Evolutionary conservation across 371 early-diverging fungal genomes (phyloP).

Genomic region (Mucor saturninus): DNA sequence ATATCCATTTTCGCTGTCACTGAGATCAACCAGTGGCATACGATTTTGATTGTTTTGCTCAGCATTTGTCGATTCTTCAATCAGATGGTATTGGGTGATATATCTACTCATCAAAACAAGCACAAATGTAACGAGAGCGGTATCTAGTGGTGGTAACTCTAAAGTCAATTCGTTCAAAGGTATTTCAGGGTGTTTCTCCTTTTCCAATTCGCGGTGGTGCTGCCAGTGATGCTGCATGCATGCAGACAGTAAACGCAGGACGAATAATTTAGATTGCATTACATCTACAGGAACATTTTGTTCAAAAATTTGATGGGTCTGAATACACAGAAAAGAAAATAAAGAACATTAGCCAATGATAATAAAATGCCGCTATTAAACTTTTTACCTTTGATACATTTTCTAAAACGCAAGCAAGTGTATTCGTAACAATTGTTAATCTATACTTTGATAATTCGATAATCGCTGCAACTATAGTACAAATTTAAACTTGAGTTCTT

Average conservation of each 20-base stretch:
- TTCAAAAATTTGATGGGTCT: constrained; percentile 48
- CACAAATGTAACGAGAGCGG: constrained; percentile 68
- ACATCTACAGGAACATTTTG: constrained; percentile 65
- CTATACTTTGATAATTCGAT: constrained; percentile 69
- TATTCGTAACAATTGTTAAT: constrained; percentile 59
- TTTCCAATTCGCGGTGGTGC: constrained; percentile 22
- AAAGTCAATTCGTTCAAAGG: constrained; percentile 17
- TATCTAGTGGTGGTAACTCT: constrained; percentile 68
- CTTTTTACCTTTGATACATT: constrained; percentile 64
- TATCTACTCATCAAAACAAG: constrained; percentile 68
- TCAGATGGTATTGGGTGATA: constrained; percentile 56
- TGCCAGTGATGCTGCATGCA: constrained; percentile 79
- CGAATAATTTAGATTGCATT: constrained; percentile 77
- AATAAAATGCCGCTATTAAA: not conserved
- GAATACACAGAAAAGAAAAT: not conserved
- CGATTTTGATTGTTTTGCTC: constrained; percentile 12
- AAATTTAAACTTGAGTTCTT: not conserved
- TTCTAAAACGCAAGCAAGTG: constrained; percentile 64
- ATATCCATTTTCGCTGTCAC: constrained; percentile 21
- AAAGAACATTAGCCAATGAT: not conserved
- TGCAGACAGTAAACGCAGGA: constrained; percentile 72
- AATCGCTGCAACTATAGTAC: constrained; percentile 56
- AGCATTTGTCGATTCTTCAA: constrained; percentile 43
- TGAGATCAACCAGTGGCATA: constrained; percentile 7
- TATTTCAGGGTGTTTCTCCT: constrained; percentile 19